Percentiles rank a stretch among this genome's conserved stretches.
These are phyloP conservation scores for Mimosa pudica DNA, from an alignment of 306 rosid genomes.

Conservation along the genomic window DNA sequence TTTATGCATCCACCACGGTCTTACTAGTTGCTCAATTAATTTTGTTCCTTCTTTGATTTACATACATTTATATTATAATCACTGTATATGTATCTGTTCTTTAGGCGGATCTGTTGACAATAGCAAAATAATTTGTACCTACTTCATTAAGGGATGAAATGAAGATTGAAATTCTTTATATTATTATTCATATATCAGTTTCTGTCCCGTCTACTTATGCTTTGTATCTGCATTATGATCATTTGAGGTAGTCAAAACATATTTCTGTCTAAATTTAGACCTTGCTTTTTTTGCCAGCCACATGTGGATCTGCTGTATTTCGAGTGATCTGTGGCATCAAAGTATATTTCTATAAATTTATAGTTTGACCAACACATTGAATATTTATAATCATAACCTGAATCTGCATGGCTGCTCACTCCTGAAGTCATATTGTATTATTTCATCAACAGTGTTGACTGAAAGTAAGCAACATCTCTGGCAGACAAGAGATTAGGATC, in stretches of 20 bases:
- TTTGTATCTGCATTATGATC: slow-evolving; percentile 24
- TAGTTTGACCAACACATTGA: not conserved
- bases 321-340: not conserved
- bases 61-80: slow-evolving; percentile 35
- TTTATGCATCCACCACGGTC: slow-evolving; percentile 23
- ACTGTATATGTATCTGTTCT: slow-evolving; percentile 35
- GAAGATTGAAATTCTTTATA: slow-evolving; percentile 37
- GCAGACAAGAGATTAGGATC: not conserved
- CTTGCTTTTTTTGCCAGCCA: not conserved
- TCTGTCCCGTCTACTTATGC: not conserved
- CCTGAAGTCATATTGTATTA: not conserved
- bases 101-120: slow-evolving; percentile 31
- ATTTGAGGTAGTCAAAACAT: slow-evolving; percentile 15
- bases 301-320: not conserved
- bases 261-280: not conserved
- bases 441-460: not conserved
- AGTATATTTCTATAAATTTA: not conserved
- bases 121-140: slow-evolving; percentile 20
- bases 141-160: slow-evolving; percentile 38
- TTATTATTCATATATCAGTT: slow-evolving; percentile 13
- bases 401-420: not conserved
- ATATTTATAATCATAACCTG: not conserved
- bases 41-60: slow-evolving; percentile 22
- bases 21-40: slow-evolving; percentile 21
- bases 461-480: not conserved